These are phyloP conservation scores for Alternaria brassicae DNA, from an alignment of 2,329 filamentous ascomycete species.

Conservation along the genomic window DNA sequence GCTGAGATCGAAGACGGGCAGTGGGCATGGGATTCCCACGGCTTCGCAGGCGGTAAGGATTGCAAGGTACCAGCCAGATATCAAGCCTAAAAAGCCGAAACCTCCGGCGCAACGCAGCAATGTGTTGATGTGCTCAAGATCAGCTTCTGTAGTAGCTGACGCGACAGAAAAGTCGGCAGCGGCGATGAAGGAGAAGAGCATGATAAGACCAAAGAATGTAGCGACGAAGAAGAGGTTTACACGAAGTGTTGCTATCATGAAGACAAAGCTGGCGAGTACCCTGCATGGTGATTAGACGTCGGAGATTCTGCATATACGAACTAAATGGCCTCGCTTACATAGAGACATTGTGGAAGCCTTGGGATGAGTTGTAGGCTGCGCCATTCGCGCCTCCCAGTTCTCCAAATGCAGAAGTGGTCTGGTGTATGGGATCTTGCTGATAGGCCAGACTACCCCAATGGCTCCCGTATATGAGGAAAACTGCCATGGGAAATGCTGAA, in stretches of 20 bases:
- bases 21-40: conserved; percentile 28
- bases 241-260: conserved; percentile 28
- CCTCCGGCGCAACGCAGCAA: conserved; percentile 24
- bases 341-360: conserved; percentile 31
- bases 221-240: conserved; percentile 28
- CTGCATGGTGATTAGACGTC: conserved; percentile 7
- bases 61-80: conserved; percentile 30
- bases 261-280: conserved; percentile 26
- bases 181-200: conserved; percentile 29
- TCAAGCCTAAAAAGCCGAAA: conserved; percentile 25
- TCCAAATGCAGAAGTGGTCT: conserved; percentile 21
- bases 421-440: conserved; percentile 26
- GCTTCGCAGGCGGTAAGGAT: conserved; percentile 28
- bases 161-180: conserved; percentile 25
- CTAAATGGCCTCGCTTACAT: conserved; percentile 14
- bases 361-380: conserved; percentile 28
- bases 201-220: conserved; percentile 27
- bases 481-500: conserved; percentile 32
- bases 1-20: conserved; percentile 29
- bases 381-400: conserved; percentile 26
- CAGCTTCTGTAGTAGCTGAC: conserved; percentile 18
- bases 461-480: conserved; percentile 31
- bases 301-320: background rate
- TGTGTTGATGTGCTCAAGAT: conserved; percentile 22
- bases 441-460: conserved; percentile 33